Conservation (phyloP, 257 asterid species). For the Solanum arcanum region DNA sequence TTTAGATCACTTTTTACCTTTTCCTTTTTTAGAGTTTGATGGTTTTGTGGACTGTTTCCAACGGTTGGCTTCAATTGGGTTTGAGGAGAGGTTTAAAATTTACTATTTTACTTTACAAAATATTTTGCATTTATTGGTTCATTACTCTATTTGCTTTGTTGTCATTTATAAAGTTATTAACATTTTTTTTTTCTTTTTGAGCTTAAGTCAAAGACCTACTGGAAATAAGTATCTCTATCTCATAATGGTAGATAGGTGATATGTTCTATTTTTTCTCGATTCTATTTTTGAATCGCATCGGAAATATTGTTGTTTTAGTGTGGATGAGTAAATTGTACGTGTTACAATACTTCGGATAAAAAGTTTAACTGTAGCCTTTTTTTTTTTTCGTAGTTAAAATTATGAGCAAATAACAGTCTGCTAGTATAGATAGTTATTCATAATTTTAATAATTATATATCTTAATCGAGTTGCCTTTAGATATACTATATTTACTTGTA, state of each 20-base stretch:
- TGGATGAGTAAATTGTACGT: neutral
- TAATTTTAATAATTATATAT: no score
- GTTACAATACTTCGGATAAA: neutral
- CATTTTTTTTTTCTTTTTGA: no score
- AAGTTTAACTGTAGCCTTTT: neutral
- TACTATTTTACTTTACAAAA: neutral
- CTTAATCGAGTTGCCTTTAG: no score
- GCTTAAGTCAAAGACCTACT: neutral
- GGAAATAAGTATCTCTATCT: no score
- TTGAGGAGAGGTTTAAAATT: neutral
- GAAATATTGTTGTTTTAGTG: no score
- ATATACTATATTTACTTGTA: no score
- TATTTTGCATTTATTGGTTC: neutral
- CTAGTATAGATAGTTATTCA: neutral
- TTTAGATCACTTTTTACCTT: neutral
- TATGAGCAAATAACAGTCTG: neutral
- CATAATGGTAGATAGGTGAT: neutral
- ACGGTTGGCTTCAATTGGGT: neutral
- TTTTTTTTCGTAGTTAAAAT: neutral
- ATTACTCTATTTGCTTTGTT: neutral
- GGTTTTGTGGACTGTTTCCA: neutral
- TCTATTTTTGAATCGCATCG: neutral
- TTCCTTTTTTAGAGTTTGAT: neutral
- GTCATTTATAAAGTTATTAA: no score
- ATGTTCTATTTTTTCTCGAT: neutral